phyloP scores from a whole-genome alignment of 2,329 filamentous ascomycete genomes.

The Aspergillus felis region DNA sequence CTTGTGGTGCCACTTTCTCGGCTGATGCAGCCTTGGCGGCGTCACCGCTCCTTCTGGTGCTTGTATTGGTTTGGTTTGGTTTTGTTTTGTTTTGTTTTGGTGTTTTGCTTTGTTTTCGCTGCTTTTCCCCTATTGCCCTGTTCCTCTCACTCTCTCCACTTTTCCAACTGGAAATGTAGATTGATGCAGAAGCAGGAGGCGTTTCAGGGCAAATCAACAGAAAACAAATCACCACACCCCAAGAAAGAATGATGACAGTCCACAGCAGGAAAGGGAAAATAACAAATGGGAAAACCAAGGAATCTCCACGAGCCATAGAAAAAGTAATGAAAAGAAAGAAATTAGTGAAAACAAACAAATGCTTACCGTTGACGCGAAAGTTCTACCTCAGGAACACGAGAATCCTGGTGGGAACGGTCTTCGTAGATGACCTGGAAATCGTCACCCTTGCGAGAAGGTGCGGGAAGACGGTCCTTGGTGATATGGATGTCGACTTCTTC shows the following conservation, averaged over 20 bases:
- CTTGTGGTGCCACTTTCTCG: not conserved
- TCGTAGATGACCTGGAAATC: slow-evolving; percentile 25
- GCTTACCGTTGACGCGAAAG: slow-evolving; percentile 51
- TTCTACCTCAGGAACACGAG: slow-evolving; percentile 47
- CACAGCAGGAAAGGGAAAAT: not conserved
- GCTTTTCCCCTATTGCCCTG: not conserved
- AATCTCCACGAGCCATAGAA: slow-evolving; percentile 9
- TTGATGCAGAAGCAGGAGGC: not conserved
- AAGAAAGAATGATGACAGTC: not conserved
- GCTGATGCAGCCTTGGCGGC: not conserved
- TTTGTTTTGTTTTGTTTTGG: not conserved
- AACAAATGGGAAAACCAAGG: slow-evolving; percentile 3
- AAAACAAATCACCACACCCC: not conserved
- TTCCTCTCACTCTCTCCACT: not conserved
- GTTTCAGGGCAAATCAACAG: not conserved
- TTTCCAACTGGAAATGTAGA: not conserved
- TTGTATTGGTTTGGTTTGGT: not conserved
- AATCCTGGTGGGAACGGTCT: slow-evolving; percentile 29
- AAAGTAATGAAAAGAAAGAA: slow-evolving; percentile 10
- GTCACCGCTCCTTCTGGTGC: not conserved
- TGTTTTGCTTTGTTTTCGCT: not conserved
- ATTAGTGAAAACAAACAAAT: slow-evolving; percentile 10
- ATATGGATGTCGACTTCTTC: slow-evolving; percentile 86
- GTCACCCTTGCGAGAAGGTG: slow-evolving; percentile 3
- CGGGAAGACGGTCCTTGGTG: slow-evolving; percentile 16